Base-by-base conservation (phyloP, 202 grass and related monocot species). In the Carex sylvatica region DNA sequence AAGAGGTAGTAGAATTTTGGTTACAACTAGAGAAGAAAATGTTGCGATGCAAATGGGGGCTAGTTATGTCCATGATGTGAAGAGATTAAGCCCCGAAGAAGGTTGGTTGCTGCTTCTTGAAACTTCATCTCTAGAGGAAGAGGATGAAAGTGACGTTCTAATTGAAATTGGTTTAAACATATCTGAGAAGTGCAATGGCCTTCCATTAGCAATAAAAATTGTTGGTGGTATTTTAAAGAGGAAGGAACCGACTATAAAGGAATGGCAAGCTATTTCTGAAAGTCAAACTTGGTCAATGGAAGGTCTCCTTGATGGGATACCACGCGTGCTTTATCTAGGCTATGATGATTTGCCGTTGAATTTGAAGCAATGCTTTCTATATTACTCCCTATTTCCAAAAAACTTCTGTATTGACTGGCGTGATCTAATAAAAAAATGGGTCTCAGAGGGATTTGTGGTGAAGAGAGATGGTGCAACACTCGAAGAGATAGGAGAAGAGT, bases 331-430 rank as follows among this genome's bases (percentile, higher is more conserved):
- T 12, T 92, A 92, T 89, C 22, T 97, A 31, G 83, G 91, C 63
- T 94, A 92, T 49, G 80, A 87, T 9, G 91, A 97, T 65, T 81
- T 94, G 83, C 83, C 90, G 6, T 83, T 83, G 65, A 87, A 97
- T 80, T 81, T 97, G 52, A 92, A 91, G 83, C 88, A 92, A 31
- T 94, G 91, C 80, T 89, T 97, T 83, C 82, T 94, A 0, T 97
- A 94, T 74, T 94, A 88, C 85, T 91, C 87, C 44, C 52, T 97
- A 80, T 91, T 87, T 46, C 83, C 88, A 18, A 83, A 83, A 26
- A 84, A 84, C 51, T n/a, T 80, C 35, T 30, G 59, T 59, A 18
- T 90, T 61, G 71, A 91, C 0, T 62, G 28, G 54, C 71, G 42
- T 16, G 35, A 35, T 20, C 82, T 97, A 61, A 78, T 88, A 80